Base-by-base conservation (phyloP, 108 stramenopile genomes). In the Seminavis robusta region DNA sequence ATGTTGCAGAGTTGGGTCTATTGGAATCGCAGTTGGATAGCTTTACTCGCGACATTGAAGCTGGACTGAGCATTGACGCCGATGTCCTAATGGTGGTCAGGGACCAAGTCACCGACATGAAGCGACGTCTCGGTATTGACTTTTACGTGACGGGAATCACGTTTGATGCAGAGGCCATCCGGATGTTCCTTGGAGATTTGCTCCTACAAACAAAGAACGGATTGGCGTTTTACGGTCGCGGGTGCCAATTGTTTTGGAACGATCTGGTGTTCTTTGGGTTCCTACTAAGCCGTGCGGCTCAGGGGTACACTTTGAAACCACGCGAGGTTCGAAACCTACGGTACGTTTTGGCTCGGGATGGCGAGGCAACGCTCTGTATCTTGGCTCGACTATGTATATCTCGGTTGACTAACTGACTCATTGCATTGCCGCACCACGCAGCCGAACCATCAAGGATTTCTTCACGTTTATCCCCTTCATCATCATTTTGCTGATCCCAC, bases 1-100 rank as follows among this genome's bases (percentile, higher is more conserved):
- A 95, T 33, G 95, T 98, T 33, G 97, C 97, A 19, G 97, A 98
- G 60, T 96, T 95, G 64, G 95, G 95, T 23, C 72, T 98, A 25
- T 61, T 98, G 8, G 97, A 96, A 52, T 79, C 85, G 8, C 97
- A 98, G 66, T 55, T 97, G 27, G 83, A 76, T 4, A 81, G 69
- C 59, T 81, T 91, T 57, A 72, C 74, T 48, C 70, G 65, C 16
- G 81, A 90, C 46, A 55, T 90, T 27, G 47, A 66, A 19, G 72
- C 57, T 21, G 84, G 80, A 2, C 76, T 75, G 26, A 63, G 23
- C 23, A 39, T 91, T 16, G 94, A 94, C 61, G 67, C 63, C 2
- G 90, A 91, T 52, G 81, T 94, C 10, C 65, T 94, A 20, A 64
- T 79, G 16, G 88, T 94, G 8, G 80, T 92, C 15, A 51, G 74